Base-by-base conservation (phyloP, 2,329 filamentous ascomycete genomes). In the Trichophyton schoenleinii region DNA sequence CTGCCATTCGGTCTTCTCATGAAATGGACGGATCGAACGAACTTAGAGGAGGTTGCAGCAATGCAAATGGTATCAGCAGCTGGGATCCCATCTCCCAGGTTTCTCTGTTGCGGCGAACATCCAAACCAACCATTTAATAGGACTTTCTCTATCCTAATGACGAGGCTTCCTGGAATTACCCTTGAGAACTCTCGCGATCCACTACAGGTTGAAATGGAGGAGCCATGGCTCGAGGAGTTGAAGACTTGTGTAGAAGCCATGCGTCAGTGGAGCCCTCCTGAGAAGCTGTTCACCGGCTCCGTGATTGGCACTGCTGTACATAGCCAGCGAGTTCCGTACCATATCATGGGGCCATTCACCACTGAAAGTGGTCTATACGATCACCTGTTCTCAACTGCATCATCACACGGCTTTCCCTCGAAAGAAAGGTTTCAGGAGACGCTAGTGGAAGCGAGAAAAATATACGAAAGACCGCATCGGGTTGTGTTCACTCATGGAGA, bases 11-110 rank as follows among this genome's bases (percentile, higher is more conserved):
- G 72, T 3, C 65, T 74, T 8, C 65, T 75, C 13, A 59, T 75
- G 59, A 75, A 75, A 69, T 74, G 69, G 70, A 71, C 71, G 8
- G 70, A 75, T 66, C 67, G 70, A 46, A 73, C 71, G 44, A 66
- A 66, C 5, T 57, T 74, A 25, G 69, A 75, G 65, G 72, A 74
- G 25, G 61, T 58, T 5, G 20, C 71, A 22, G 64, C 71, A 15
- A 74, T 72, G 64, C 58, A 73, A 60, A 67, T 72, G 58, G 69
- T 68, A 6, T 62, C 66, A 63, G 63, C 60, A 11, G 71, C 70
- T 36, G 70, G 69, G 34, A 64, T 74, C 7, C 70, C 70, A 53
- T 67, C 69, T 31, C 71, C 70, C 9, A 67, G 65, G 60, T 70
- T 74, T 8, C 42, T 62, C 28, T 60, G 61, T 31, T 62, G 53